These are phyloP conservation scores for Thielaviopsis punctulata DNA, from an alignment of 2,329 filamentous ascomycete species.

Conservation along the genomic window DNA sequence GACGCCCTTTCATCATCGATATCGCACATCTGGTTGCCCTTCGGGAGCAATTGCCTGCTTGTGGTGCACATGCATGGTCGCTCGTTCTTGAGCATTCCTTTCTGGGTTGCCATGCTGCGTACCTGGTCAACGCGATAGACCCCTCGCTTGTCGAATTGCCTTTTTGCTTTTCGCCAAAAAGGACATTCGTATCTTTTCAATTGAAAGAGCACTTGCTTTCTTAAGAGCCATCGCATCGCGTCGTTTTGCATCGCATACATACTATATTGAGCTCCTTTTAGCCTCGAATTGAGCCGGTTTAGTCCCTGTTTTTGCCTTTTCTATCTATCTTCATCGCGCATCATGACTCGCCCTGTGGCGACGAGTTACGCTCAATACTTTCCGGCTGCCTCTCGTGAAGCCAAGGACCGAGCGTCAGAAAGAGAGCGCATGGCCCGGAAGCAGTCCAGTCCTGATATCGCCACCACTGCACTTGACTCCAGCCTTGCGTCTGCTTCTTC, in stretches of 20 bases:
- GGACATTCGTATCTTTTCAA: neutral
- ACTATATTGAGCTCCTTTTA: neutral
- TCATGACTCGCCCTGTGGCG: slow-evolving; percentile 60
- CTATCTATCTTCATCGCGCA: slow-evolving; percentile 21
- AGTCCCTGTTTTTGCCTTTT: neutral
- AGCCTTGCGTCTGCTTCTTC: neutral
- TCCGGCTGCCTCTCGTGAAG: slow-evolving; percentile 55
- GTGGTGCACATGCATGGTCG: slow-evolving; percentile 5
- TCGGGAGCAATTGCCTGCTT: neutral
- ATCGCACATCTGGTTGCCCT: neutral
- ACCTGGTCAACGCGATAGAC: slow-evolving; percentile 2
- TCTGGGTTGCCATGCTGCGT: slow-evolving; percentile 6
- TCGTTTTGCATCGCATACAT: neutral
- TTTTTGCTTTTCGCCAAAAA: neutral
- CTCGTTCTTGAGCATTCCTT: slow-evolving; percentile 3
- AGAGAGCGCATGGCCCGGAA: slow-evolving; percentile 31
- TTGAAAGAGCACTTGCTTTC: neutral
- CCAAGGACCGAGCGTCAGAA: slow-evolving; percentile 40
- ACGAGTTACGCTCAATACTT: slow-evolving; percentile 79
- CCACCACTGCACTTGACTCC: neutral
- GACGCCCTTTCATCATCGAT: neutral
- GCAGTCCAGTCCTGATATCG: neutral
- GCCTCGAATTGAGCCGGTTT: neutral
- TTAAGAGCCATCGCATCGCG: neutral
- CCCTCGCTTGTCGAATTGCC: neutral